phyloP scores from a whole-genome alignment of 2,329 filamentous ascomycete species.

The Pseudogymnoascus verrucosus region DNA sequence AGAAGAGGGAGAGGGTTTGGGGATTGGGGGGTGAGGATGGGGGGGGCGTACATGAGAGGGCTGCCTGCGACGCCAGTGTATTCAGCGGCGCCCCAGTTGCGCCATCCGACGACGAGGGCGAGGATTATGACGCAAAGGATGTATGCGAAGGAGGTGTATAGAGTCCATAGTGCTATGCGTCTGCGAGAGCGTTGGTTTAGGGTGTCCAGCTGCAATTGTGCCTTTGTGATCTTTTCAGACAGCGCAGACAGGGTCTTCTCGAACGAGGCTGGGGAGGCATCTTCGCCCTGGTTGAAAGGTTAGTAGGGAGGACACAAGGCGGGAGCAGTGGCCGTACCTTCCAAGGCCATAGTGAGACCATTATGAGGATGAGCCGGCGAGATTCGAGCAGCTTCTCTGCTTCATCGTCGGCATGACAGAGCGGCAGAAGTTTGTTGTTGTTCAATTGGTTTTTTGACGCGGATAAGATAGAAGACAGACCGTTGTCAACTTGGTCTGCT shows the following conservation, averaged over 20 bases:
- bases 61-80: slow-evolving; percentile 71
- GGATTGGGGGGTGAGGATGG: background rate
- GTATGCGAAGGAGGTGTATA: slow-evolving; percentile 87
- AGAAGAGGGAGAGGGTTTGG: slow-evolving; percentile 9
- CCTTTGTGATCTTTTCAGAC: slow-evolving; percentile 71
- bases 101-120: slow-evolving; percentile 75
- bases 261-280: slow-evolving; percentile 80
- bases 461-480: background rate
- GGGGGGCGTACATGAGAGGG: slow-evolving; percentile 61
- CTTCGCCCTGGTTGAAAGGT: slow-evolving; percentile 50
- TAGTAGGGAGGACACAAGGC: background rate
- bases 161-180: slow-evolving; percentile 75
- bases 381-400: slow-evolving; percentile 10
- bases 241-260: slow-evolving; percentile 83
- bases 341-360: slow-evolving; percentile 86
- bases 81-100: slow-evolving; percentile 67
- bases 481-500: background rate
- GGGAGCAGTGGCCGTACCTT: slow-evolving; percentile 43
- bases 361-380: slow-evolving; percentile 30
- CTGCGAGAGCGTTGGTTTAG: slow-evolving; percentile 66
- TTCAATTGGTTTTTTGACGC: background rate
- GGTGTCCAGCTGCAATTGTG: slow-evolving; percentile 64
- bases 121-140: slow-evolving; percentile 78
- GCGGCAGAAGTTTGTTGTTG: slow-evolving; percentile 9
- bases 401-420: slow-evolving; percentile 11